Percentiles rank a stretch among this genome's conserved stretches.
Conservation (phyloP, 2,329 filamentous ascomycete species). For the Trichoderma sp. region DNA sequence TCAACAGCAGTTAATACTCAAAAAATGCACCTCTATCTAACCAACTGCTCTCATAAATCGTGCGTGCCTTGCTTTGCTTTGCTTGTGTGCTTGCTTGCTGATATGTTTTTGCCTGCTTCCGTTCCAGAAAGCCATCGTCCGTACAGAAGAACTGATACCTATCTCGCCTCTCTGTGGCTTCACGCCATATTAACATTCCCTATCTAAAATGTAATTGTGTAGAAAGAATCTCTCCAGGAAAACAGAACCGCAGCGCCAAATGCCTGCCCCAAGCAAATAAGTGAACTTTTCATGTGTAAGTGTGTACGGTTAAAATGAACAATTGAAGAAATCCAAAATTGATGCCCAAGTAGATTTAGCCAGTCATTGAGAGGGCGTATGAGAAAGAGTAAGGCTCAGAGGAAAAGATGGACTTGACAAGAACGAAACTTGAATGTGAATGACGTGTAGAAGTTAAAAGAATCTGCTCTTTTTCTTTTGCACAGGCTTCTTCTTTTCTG, state of each 20-base stretch:
- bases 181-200: conserved; percentile 13
- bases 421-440: neutral
- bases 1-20: conserved; percentile 2
- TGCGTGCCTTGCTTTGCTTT: conserved; percentile 4
- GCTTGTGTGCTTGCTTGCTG: neutral
- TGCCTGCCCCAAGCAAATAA: neutral
- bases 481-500: conserved; percentile 39
- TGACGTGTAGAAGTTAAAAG: conserved; percentile 36
- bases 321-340: neutral
- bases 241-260: conserved; percentile 4
- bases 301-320: neutral
- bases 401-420: neutral
- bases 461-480: conserved; percentile 48
- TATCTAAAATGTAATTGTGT: conserved; percentile 6
- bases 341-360: neutral
- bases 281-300: neutral
- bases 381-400: neutral
- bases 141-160: neutral
- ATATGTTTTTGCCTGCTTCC: neutral
- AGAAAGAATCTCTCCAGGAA: neutral
- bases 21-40: conserved; percentile 11
- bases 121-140: conserved; percentile 8
- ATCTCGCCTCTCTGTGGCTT: neutral
- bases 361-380: neutral
- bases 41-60: conserved; percentile 10